Evolutionary conservation across 2,329 filamentous ascomycete species (phyloP).

Genomic region (Aspergillus awamori): DNA sequence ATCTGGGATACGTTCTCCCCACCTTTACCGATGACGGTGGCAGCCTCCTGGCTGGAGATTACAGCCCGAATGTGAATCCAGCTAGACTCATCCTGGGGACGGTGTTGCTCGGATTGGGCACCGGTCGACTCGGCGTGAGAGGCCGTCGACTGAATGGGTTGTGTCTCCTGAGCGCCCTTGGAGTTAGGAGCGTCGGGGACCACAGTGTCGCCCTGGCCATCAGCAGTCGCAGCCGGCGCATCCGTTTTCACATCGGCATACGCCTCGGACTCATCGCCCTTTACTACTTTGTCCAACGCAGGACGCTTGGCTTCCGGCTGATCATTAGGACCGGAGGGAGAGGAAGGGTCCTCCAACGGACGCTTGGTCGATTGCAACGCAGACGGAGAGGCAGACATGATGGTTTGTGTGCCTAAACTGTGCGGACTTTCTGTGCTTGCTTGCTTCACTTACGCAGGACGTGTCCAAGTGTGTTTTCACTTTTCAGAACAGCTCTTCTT

Average conservation of each 20-base stretch:
- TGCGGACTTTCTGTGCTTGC: conserved; percentile 31
- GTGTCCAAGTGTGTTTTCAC: conserved; percentile 42
- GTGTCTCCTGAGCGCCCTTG: conserved; percentile 57
- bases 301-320: conserved; percentile 97
- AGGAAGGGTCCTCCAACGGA: conserved; percentile 94
- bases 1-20: conserved; percentile 99
- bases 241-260: conserved; percentile 33
- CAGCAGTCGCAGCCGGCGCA: conserved; percentile 19
- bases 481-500: conserved; percentile 45
- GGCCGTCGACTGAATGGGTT: conserved; percentile 62
- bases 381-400: conserved; percentile 71
- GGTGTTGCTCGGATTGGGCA: conserved; percentile 43
- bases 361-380: conserved; percentile 69
- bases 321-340: conserved; percentile 85
- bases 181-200: conserved; percentile 65
- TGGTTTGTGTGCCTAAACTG: conserved; percentile 34
- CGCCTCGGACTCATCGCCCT: conserved; percentile 56
- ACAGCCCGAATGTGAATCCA: conserved; percentile 98
- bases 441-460: conserved; percentile 47
- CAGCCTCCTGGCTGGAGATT: conserved; percentile 95
- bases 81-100: conserved; percentile 81
- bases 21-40: conserved; percentile 96
- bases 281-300: conserved; percentile 87
- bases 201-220: conserved; percentile 66
- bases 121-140: conserved; percentile 56